A percentile compares a stretch with the other conserved stretches of the same genome.
Evolutionary conservation across 106 monocot genomes (phyloP).

Genomic region (Dendrobium catenatum): DNA sequence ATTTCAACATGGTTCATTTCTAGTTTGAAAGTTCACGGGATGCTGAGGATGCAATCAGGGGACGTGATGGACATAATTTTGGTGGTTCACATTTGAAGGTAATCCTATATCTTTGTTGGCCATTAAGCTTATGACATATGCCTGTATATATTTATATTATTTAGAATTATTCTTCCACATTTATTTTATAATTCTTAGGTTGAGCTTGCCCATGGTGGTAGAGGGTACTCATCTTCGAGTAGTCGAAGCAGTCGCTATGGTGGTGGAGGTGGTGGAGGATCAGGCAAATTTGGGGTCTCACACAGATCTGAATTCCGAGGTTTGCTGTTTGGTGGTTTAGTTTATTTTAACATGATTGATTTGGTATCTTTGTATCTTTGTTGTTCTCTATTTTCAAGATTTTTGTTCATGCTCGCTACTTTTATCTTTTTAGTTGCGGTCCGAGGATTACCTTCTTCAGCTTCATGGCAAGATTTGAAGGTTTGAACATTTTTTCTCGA

Average conservation of each 20-base stretch:
- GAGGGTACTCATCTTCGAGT: constrained; percentile 34
- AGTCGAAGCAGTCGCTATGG: constrained; percentile 41
- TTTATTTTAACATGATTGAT: not conserved
- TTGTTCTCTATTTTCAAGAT: not conserved
- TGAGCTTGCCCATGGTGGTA: constrained; percentile 75
- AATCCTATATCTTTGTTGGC: not conserved
- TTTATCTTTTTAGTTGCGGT: constrained; percentile 35
- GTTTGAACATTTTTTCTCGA: constrained; percentile 13
- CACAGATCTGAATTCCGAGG: constrained; percentile 71
- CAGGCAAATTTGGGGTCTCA: constrained; percentile 44
- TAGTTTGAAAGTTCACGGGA: constrained; percentile 82
- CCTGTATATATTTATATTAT: not conserved
- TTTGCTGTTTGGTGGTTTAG: not conserved
- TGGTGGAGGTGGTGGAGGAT: constrained; percentile 30
- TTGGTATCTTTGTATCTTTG: not conserved
- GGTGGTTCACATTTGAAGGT: constrained; percentile 71
- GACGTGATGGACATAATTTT: constrained; percentile 75
- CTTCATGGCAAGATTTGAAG: constrained; percentile 93
- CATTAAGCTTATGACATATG: not conserved
- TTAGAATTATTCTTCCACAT: not conserved
- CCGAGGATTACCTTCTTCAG: constrained; percentile 61
- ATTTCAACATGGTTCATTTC: not conserved
- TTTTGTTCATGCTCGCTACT: not conserved
- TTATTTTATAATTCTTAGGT: constrained; percentile 26
- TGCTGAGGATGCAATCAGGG: constrained; percentile 67